phyloP scores from a whole-genome alignment of 345 rosid genomes.

The Rhizophora apiculata region DNA sequence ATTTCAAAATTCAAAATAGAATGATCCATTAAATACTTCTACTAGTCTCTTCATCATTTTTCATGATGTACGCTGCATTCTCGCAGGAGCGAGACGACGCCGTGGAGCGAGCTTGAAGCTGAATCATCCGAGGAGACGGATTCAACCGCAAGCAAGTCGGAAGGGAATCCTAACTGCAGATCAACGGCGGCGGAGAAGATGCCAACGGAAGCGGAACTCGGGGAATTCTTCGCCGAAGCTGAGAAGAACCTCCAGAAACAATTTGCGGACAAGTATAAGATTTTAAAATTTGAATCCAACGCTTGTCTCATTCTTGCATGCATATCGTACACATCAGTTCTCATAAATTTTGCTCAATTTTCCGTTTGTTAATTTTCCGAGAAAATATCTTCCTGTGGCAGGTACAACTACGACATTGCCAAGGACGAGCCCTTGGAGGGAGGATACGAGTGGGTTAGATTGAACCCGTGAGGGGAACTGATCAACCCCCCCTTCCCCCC shows the following conservation, averaged over 20 bases:
- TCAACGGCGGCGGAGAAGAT: conserved; percentile 34
- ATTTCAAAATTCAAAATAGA: conserved; percentile 28
- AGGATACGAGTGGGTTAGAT: conserved; percentile 55
- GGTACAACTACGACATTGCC: conserved; percentile 37
- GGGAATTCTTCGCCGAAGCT: conserved; percentile 58
- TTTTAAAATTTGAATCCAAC: neutral
- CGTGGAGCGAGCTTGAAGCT: conserved; percentile 32
- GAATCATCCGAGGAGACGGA: conserved; percentile 36
- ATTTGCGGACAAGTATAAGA: conserved; percentile 49
- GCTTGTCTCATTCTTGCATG: neutral
- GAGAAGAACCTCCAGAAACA: conserved; percentile 45
- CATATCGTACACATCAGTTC: neutral
- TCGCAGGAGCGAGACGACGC: conserved; percentile 39
- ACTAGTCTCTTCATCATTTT: neutral
- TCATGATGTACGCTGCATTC: neutral
- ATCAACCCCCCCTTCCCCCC: neutral
- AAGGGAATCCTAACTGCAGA: conserved; percentile 37
- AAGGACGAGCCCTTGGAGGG: conserved; percentile 37
- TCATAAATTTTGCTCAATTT: neutral
- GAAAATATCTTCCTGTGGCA: conserved; percentile 14
- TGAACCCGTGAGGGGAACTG: conserved; percentile 32
- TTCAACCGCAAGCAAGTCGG: conserved; percentile 29
- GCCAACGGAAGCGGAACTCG: conserved; percentile 53
- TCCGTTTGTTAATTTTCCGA: conserved; percentile 14
- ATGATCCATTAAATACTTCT: conserved; percentile 15